Conservation (phyloP, 345 rosid genomes). For the Rhodamnia argentea region DNA sequence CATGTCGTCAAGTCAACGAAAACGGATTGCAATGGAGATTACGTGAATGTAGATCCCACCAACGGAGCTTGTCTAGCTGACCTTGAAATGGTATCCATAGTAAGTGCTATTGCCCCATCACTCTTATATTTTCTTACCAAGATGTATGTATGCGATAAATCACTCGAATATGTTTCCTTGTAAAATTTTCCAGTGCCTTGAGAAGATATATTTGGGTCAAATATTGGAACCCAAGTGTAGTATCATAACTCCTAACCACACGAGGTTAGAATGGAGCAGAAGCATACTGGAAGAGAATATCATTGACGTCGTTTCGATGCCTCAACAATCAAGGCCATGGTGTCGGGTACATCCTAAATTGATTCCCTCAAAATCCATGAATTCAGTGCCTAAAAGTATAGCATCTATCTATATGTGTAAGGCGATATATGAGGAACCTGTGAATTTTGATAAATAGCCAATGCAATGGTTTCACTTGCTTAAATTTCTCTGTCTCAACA, state of each 20-base stretch:
- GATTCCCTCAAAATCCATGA: neutral
- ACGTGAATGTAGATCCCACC: slow-evolving; percentile 1
- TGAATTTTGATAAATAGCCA: neutral
- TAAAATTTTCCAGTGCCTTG: neutral
- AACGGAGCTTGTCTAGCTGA: slow-evolving; percentile 1
- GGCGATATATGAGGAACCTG: neutral
- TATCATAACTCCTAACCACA: neutral
- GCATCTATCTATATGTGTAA: neutral
- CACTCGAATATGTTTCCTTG: neutral
- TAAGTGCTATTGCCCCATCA: neutral
- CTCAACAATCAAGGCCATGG: neutral
- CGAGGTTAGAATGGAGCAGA: neutral
- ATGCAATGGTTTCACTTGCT: neutral
- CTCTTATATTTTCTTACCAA: neutral
- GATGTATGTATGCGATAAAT: neutral
- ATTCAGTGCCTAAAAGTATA: neutral
- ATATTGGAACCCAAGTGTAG: slow-evolving; percentile 11
- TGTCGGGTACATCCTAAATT: neutral
- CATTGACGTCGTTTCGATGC: neutral
- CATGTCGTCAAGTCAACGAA: slow-evolving; percentile 1
- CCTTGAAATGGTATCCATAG: neutral
- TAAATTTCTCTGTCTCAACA: neutral
- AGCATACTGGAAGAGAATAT: neutral
- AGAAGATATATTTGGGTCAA: neutral
- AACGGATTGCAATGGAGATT: slow-evolving; percentile 12